phyloP scores from a whole-genome alignment of 352 stramenopile genomes.

The Aphanomyces euteiches region DNA sequence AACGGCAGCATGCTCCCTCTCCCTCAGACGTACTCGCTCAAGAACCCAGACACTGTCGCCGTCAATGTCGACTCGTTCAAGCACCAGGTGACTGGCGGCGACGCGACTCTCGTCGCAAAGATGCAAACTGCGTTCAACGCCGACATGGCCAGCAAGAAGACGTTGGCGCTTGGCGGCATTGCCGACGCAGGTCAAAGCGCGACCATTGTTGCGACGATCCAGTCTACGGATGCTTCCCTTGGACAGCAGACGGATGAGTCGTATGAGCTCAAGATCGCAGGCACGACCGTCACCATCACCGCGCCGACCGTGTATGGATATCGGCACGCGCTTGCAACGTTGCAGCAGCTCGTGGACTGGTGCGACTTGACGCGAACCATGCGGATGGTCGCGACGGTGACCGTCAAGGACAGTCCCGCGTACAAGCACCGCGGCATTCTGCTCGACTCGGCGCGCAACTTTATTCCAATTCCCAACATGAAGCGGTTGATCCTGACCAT shows the following conservation, averaged over 20 bases:
- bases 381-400: constrained; percentile 2
- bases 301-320: constrained; percentile 8
- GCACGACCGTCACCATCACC: constrained; percentile 13
- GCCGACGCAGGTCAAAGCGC: background rate
- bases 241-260: constrained; percentile 25
- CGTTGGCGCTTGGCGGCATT: background rate
- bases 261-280: constrained; percentile 22
- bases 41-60: background rate
- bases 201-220: background rate
- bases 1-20: constrained; percentile 16
- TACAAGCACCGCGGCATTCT: constrained; percentile 24
- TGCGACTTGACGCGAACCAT: background rate
- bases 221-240: background rate
- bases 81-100: background rate
- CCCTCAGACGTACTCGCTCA: constrained; percentile 1
- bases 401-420: constrained; percentile 16
- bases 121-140: constrained; percentile 2
- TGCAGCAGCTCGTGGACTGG: constrained; percentile 16
- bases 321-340: constrained; percentile 3
- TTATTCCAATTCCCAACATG: constrained; percentile 18
- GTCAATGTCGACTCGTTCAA: constrained; percentile 6
- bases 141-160: background rate
- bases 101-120: background rate
- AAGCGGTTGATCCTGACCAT: constrained; percentile 14
- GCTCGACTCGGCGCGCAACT: constrained; percentile 22